Evolutionary conservation across 345 rosid genomes (phyloP), one percentile per base, ranked within the genome.

Genomic region (Cardamine resedifolia): DNA sequence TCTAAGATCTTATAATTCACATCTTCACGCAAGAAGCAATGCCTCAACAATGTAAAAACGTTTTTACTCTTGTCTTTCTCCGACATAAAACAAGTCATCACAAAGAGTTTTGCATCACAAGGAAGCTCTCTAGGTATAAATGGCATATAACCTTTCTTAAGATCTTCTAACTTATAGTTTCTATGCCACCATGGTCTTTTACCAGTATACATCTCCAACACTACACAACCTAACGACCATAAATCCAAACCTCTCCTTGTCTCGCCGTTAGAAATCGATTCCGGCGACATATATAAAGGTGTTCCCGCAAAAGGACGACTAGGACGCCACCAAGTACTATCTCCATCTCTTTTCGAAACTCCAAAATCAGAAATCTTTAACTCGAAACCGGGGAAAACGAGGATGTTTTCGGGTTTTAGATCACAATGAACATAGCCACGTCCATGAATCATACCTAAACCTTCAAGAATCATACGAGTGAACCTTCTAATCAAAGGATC

Each of bases 361-460:
- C 60, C 60, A 0, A 56, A 56, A 56, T 56, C 60, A n/a, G 38
- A 27, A 28, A 55, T 55, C 59, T 55, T 30, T 2, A 56, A 56
- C 7, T 16, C 60, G 0, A 26, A 27, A 27, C 0, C 18, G 2
- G 65, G 26, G 21, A 65, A 53, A 18, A 83, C 70, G 3, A 81
- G 62, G 5, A 83, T 43, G 44, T 83, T 81, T 4, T 77, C 78
- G 0, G 83, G 87, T 51, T 83, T 83, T 19, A 83, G 39, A 53
- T 53, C 59, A 16, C 59, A 53, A 31, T 53, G 59, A 53, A 53
- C 59, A 53, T 53, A 53, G 1, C 81, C 81, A 21, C 8, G 43
- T 0, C 33, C 56, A 11, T 81, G 83, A 41, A 81, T 58, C 20
- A 62, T 33, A 4, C 12, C 3, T 33, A 83, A 30, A 15, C 83